Conservation (phyloP, 2,329 filamentous ascomycete species). For the Fusarium proliferatum region DNA sequence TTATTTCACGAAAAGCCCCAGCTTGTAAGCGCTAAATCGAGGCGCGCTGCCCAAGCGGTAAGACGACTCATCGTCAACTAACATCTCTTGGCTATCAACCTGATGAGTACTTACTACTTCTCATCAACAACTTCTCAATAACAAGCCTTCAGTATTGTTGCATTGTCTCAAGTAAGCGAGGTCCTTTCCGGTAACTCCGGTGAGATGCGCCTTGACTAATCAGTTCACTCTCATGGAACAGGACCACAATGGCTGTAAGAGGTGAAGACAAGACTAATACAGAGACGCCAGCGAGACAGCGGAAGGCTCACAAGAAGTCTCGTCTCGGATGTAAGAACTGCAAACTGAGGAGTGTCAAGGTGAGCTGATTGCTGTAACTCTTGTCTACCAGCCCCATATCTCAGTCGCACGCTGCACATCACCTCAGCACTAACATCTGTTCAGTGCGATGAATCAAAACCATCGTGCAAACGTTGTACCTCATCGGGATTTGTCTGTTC, state of each 20-base stretch:
- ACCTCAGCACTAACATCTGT: not conserved
- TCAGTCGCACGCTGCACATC: not conserved
- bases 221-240: not conserved
- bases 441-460: constrained; percentile 65
- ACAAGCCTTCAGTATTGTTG: not conserved
- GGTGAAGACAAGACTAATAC: constrained; percentile 1
- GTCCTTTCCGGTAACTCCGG: constrained; percentile 13
- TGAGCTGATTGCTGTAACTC: constrained; percentile 31
- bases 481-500: constrained; percentile 61
- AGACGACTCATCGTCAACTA: not conserved
- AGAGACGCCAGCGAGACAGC: constrained; percentile 37
- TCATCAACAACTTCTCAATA: not conserved
- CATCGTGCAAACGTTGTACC: constrained; percentile 60
- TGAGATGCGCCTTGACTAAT: not conserved
- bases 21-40: constrained; percentile 17
- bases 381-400: not conserved
- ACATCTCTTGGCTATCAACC: constrained; percentile 2
- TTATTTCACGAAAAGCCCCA: not conserved
- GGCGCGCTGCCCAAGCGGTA: not conserved
- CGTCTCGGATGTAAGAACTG: constrained; percentile 66
- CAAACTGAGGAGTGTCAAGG: constrained; percentile 65
- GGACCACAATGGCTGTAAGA: constrained; percentile 10
- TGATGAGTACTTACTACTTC: not conserved
- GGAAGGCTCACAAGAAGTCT: constrained; percentile 62
- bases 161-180: not conserved